A percentile compares a stretch with the other conserved stretches of the same genome.
phyloP scores from a whole-genome alignment of 257 asterid species.

The Marsdenia floribunda region DNA sequence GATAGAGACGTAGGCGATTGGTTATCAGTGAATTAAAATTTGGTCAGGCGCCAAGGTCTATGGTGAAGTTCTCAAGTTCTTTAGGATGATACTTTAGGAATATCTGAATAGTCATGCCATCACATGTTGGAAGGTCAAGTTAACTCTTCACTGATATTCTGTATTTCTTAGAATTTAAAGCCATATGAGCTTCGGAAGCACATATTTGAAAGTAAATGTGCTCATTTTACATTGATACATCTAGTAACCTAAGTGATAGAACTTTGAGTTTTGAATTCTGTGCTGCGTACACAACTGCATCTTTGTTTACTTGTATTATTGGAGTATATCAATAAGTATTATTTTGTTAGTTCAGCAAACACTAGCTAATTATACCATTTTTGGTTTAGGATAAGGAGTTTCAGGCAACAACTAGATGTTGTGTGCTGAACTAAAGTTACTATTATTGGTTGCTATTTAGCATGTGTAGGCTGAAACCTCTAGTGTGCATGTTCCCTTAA shows the following conservation, averaged over 20 bases:
- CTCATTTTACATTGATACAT: no score
- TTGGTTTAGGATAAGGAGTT: background rate
- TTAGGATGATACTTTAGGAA: background rate
- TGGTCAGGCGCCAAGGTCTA: background rate
- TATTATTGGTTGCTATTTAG: background rate
- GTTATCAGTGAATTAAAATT: background rate
- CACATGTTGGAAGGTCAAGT: background rate
- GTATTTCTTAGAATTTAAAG: background rate
- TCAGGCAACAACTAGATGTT: background rate
- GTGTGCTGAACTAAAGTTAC: background rate
- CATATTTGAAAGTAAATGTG: background rate
- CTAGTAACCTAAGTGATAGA: background rate
- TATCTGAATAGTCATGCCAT: background rate
- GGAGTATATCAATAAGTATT: background rate
- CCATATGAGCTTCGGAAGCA: background rate
- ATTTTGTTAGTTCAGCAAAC: background rate
- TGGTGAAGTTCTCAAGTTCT: background rate
- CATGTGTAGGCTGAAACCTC: background rate
- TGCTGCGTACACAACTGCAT: background rate
- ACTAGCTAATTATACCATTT: background rate
- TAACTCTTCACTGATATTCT: background rate
- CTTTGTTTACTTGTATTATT: background rate
- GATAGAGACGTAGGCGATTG: background rate
- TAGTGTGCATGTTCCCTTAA: background rate
- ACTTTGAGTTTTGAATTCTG: background rate